Evolutionary conservation across 1,284 basidiomycete species (phyloP).

Genomic region (Abortiporus biennis): DNA sequence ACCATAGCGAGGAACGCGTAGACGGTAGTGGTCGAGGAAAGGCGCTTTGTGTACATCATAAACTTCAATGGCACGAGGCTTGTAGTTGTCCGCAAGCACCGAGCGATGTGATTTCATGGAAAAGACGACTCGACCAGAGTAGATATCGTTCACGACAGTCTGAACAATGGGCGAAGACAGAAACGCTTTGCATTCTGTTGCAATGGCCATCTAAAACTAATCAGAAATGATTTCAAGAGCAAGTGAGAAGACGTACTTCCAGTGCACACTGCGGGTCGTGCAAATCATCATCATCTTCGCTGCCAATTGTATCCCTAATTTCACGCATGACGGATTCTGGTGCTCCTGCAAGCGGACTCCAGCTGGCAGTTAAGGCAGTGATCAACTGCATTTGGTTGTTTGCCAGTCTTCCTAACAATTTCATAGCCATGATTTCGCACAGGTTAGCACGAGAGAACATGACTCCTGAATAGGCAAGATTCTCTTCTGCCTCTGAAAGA

Average conservation of each 20-base stretch:
- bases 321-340: conserved; percentile 58
- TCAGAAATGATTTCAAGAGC: background rate
- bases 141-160: conserved; percentile 78
- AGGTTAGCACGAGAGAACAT: conserved; percentile 67
- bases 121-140: conserved; percentile 68
- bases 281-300: conserved; percentile 43
- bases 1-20: conserved; percentile 80
- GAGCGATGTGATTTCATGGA: conserved; percentile 61
- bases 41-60: conserved; percentile 72
- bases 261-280: conserved; percentile 70
- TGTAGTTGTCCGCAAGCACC: conserved; percentile 83
- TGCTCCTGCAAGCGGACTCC: conserved; percentile 80
- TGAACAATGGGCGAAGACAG: conserved; percentile 77
- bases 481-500: conserved; percentile 43
- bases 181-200: conserved; percentile 75
- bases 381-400: conserved; percentile 69
- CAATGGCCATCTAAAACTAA: conserved; percentile 69
- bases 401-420: conserved; percentile 72
- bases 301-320: conserved; percentile 49
- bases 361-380: conserved; percentile 69
- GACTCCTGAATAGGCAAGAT: conserved; percentile 73
- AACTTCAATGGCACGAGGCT: conserved; percentile 66
- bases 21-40: conserved; percentile 81
- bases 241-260: conserved; percentile 59
- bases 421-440: conserved; percentile 82